A percentile compares a stretch with the other conserved stretches of the same genome.
These are phyloP conservation scores for Geotrichum candidum DNA, from an alignment of 1,139 yeast genomes.

Conservation along the genomic window DNA sequence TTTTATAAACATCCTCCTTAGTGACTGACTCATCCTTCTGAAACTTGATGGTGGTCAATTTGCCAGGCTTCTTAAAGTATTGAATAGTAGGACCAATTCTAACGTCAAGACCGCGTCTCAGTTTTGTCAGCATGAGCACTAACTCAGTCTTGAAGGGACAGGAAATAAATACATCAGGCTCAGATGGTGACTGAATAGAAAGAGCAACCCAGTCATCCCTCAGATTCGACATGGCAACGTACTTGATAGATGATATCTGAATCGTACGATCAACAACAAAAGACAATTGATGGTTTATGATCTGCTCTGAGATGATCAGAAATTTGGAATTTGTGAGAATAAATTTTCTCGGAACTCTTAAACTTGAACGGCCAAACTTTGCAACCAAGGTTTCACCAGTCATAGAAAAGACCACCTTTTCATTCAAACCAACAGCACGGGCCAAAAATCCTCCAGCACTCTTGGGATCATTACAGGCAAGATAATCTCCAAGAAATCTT, in stretches of 20 bases:
- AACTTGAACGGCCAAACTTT: constrained; percentile 90
- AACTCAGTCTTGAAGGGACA: constrained; percentile 87
- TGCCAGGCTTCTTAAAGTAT: constrained; percentile 88
- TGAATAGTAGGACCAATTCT: constrained; percentile 67
- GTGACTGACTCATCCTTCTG: constrained; percentile 50
- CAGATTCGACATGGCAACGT: constrained; percentile 61
- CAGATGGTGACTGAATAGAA: constrained; percentile 41
- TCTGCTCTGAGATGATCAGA: constrained; percentile 64
- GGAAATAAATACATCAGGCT: constrained; percentile 81
- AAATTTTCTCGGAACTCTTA: constrained; percentile 66
- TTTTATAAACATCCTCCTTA: constrained; percentile 72
- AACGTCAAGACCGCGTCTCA: constrained; percentile 55
- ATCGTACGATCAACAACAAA: constrained; percentile 61
- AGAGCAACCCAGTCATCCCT: constrained; percentile 95
- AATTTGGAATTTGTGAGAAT: constrained; percentile 58
- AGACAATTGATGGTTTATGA: constrained; percentile 66
- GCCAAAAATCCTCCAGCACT: constrained; percentile 64
- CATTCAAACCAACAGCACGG: constrained; percentile 61
- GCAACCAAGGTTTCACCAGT: constrained; percentile 76
- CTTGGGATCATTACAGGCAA: constrained; percentile 69
- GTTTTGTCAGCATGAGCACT: constrained; percentile 63
- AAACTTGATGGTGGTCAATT: constrained; percentile 64
- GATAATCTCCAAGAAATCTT: constrained; percentile 90
- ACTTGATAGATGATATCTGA: constrained; percentile 54
- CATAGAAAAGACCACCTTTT: constrained; percentile 67